A percentile compares a stretch with the other conserved stretches of the same genome.
These are phyloP conservation scores for Syzygium oleosum DNA, from an alignment of 345 rosid genomes.

Conservation along the genomic window DNA sequence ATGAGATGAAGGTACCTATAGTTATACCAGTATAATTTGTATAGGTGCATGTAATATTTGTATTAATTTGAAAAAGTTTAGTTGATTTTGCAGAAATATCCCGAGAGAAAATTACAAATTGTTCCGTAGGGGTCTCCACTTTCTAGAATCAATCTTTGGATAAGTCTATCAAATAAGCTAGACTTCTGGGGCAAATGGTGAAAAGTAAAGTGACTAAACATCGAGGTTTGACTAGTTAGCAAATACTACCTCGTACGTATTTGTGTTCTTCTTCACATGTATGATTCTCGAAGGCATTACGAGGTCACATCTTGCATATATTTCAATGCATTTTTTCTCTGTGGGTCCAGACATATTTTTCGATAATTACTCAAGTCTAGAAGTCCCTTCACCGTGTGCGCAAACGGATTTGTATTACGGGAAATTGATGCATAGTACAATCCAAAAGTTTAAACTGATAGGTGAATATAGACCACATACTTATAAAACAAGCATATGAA, in stretches of 20 bases:
- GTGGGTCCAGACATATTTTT: background rate
- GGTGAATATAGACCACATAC: background rate
- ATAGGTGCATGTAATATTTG: background rate
- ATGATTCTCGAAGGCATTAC: background rate
- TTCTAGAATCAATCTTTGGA: background rate
- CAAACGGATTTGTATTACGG: background rate
- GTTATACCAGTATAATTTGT: background rate
- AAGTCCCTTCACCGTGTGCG: background rate
- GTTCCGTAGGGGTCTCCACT: background rate
- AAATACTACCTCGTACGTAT: background rate
- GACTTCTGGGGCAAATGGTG: background rate
- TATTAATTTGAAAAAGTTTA: background rate
- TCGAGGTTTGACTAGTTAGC: background rate
- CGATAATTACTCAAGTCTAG: background rate
- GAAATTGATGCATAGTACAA: background rate
- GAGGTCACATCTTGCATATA: background rate
- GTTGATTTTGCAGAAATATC: background rate
- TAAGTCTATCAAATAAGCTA: background rate
- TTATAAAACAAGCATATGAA: background rate
- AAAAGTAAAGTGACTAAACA: background rate
- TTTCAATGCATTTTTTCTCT: background rate
- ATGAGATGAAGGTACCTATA: background rate
- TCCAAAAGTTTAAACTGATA: fast-evolving
- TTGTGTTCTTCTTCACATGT: background rate
- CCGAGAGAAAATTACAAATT: background rate